Evolutionary conservation across 495 filamentous ascomycete species (phyloP).

Genomic region (Aspergillus heteromorphus): DNA sequence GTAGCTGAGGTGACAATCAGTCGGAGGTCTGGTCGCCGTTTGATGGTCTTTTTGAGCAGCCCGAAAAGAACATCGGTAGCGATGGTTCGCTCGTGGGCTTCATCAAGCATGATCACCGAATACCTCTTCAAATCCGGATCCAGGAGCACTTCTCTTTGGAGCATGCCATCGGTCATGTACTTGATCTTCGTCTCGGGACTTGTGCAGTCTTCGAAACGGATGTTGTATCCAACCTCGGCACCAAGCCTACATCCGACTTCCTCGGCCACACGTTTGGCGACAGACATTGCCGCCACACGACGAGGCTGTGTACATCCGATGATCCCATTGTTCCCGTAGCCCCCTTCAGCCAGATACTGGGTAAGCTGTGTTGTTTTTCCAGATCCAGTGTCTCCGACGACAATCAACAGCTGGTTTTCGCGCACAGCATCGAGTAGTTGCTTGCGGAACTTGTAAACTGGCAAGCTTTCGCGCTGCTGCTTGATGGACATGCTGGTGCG

Average conservation of each 20-base stretch:
- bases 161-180: constrained; percentile 99
- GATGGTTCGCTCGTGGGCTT: constrained; percentile 96
- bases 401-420: constrained; percentile 88
- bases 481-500: constrained; percentile 91
- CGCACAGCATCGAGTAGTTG: constrained; percentile 83
- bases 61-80: constrained; percentile 94
- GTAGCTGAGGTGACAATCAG: constrained; percentile 96
- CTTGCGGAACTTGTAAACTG: constrained; percentile 84
- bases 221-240: constrained; percentile 93
- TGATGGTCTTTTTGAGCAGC: constrained; percentile 88
- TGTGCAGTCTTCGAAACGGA: constrained; percentile 95
- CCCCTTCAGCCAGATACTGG: constrained; percentile 89
- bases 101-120: constrained; percentile 96
- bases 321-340: constrained; percentile 82
- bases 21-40: constrained; percentile 78
- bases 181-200: constrained; percentile 90
- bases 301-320: constrained; percentile 97
- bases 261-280: constrained; percentile 93
- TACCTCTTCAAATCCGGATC: constrained; percentile 85
- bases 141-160: constrained; percentile 88
- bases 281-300: constrained; percentile 94
- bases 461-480: constrained; percentile 85
- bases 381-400: constrained; percentile 94
- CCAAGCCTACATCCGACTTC: constrained; percentile 91
- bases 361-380: constrained; percentile 97